phyloP scores from a whole-genome alignment of 1,284 basidiomycete species.

The Somion occarium region DNA sequence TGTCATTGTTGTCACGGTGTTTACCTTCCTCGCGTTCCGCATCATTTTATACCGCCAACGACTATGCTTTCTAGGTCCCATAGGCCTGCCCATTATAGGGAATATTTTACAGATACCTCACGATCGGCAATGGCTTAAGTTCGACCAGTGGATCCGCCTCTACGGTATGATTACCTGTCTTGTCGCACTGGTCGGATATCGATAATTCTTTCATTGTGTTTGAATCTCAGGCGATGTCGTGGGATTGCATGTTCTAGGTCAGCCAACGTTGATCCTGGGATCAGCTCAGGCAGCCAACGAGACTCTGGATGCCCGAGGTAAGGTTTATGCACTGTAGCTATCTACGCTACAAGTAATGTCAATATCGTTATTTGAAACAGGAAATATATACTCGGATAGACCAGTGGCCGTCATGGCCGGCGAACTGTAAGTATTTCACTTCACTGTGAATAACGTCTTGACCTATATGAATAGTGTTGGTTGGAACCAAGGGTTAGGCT shows the following conservation, averaged over 20 bases:
- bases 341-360: neutral
- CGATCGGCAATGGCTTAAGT: constrained; percentile 28
- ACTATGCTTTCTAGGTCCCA: constrained; percentile 30
- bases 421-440: constrained; percentile 32
- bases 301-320: constrained; percentile 27
- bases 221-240: constrained; percentile 27
- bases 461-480: constrained; percentile 28
- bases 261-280: constrained; percentile 27
- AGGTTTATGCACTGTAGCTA: neutral
- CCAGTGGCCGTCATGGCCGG: constrained; percentile 37
- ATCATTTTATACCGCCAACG: no score
- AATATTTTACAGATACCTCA: constrained; percentile 27
- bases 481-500: constrained; percentile 38
- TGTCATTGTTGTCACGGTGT: no score
- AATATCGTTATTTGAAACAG: constrained; percentile 14
- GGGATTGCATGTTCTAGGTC: constrained; percentile 25
- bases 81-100: constrained; percentile 24
- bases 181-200: neutral
- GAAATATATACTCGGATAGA: constrained; percentile 36
- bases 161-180: constrained; percentile 24
- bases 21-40: no score
- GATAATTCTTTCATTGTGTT: neutral
- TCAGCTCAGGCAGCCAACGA: constrained; percentile 27
- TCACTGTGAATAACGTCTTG: neutral
- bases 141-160: constrained; percentile 24